Evolutionary conservation across 345 rosid species (phyloP).

Genomic region (Viola odorata): DNA sequence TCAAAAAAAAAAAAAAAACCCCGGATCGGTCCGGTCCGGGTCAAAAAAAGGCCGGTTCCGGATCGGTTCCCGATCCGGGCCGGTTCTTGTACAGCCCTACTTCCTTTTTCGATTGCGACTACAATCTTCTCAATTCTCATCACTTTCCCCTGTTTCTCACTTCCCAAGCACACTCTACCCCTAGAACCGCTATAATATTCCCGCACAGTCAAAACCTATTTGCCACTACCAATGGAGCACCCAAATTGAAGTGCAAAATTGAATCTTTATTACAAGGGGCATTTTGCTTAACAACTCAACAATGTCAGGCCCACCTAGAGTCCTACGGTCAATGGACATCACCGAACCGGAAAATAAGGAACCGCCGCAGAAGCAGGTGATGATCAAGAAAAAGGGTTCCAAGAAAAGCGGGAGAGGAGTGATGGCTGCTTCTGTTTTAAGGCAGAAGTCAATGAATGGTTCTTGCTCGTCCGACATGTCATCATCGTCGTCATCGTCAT

Average conservation of each 20-base stretch:
- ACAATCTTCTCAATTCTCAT: neutral
- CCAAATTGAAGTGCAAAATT: neutral
- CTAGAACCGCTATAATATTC: neutral
- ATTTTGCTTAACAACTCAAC: constrained; percentile 6
- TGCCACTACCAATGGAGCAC: neutral
- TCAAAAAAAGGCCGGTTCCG: no score
- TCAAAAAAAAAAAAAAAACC: neutral
- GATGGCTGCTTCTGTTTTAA: constrained; percentile 4
- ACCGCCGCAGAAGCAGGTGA: constrained; percentile 22
- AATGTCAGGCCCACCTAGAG: constrained; percentile 59
- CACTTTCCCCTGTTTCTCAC: constrained; percentile 5
- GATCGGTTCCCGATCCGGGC: no score
- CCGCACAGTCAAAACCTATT: neutral
- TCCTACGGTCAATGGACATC: constrained; percentile 37
- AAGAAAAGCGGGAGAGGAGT: neutral
- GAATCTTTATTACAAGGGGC: neutral
- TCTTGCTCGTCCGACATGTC: constrained; percentile 16
- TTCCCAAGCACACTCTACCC: constrained; percentile 6
- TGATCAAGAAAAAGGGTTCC: constrained; percentile 22
- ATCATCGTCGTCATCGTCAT: constrained; percentile 7
- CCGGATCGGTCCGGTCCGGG: no score
- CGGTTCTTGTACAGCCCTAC: neutral
- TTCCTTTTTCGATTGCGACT: no score
- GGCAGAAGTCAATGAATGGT: constrained; percentile 17
- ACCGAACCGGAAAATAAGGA: constrained; percentile 56